Evolutionary conservation across 345 rosid genomes (phyloP), one percentile per base, ranked within the genome.

Genomic region (Rhizophora mangle): DNA sequence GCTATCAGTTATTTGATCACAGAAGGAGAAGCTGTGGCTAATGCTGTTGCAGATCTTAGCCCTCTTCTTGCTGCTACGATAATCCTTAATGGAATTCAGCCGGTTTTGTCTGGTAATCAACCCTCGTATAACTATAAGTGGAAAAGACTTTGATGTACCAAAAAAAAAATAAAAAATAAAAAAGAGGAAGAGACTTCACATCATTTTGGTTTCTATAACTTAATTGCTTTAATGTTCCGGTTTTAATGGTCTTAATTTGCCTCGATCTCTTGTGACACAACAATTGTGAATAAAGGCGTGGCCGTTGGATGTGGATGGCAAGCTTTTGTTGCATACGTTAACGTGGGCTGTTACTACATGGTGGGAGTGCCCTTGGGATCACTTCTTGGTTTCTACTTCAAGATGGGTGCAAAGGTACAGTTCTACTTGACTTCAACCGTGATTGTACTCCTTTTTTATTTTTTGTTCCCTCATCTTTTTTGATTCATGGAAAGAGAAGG

Each of bases 291-390:
- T 63, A 27, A 64, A 86, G 96, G 96, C 51, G 94, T 87, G 64
- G 94, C 94, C 37, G 94, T 91, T 67, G 96, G 96, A 46, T 88
- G 94, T 10, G 96, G 94, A 46, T 88, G 96, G 94, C 94, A 87
- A 83, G 67, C 82, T 19, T 83, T 80, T 70, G 96, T 89, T 8
- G 97, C 95, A 0, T 89, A 85, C 61, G 87, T 91, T 8, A 91
- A 91, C 21, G 74, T 86, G 0, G 97, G 84, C 21, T 91, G 96
- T 31, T 91, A 86, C 54, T 87, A 89, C 60, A 66, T 80, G 20
- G 72, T 91, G 15, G 96, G 93, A 6, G 43, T 91, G 13, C 97
- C 96, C 9, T 63, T 87, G 63, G 97, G 93, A 0, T 65, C 66
- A 62, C 65, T 87, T 32, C 75, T 89, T 15, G 96, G 97, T 6